phyloP scores from a whole-genome alignment of 1,139 yeast species.

The Taphrina pruni region DNA sequence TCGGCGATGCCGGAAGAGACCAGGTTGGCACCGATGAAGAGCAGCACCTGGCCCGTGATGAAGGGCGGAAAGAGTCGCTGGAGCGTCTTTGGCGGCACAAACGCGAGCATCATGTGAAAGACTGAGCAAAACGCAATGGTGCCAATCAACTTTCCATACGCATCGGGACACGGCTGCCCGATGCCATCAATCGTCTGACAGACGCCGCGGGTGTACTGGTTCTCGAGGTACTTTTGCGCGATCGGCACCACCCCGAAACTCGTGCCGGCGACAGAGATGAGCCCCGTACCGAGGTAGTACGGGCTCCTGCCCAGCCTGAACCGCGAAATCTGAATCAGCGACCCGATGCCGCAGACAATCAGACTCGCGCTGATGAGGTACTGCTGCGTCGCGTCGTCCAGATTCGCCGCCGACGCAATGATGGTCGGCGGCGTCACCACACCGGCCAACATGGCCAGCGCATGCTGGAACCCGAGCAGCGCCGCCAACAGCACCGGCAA shows the following conservation, averaged over 20 bases:
- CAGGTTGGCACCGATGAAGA: slow-evolving; percentile 75
- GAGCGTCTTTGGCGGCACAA: slow-evolving; percentile 72
- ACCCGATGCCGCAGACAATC: slow-evolving; percentile 74
- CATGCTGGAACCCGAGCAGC: slow-evolving; percentile 81
- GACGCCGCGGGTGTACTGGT: slow-evolving; percentile 74
- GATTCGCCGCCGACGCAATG: slow-evolving; percentile 29
- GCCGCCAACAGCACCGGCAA: slow-evolving; percentile 80
- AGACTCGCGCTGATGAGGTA: slow-evolving; percentile 76
- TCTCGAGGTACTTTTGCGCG: slow-evolving; percentile 73
- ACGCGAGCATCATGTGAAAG: slow-evolving; percentile 71
- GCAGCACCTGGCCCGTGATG: slow-evolving; percentile 90
- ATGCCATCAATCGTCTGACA: slow-evolving; percentile 71
- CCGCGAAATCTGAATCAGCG: slow-evolving; percentile 78
- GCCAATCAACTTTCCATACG: slow-evolving; percentile 84
- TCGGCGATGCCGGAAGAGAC: slow-evolving; percentile 74
- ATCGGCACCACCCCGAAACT: slow-evolving; percentile 86
- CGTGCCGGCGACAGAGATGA: slow-evolving; percentile 86
- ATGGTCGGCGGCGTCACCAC: slow-evolving; percentile 75
- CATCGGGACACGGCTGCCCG: slow-evolving; percentile 80
- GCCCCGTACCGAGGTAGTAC: slow-evolving; percentile 71
- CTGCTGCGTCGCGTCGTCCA: slow-evolving; percentile 33
- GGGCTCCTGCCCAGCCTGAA: slow-evolving; percentile 51
- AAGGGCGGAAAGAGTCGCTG: slow-evolving; percentile 82
- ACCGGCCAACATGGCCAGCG: slow-evolving; percentile 90
- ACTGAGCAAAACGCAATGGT: slow-evolving; percentile 79